Conservation (phyloP, 1,284 basidiomycete genomes). For the Melampsora larici-populina region DNA sequence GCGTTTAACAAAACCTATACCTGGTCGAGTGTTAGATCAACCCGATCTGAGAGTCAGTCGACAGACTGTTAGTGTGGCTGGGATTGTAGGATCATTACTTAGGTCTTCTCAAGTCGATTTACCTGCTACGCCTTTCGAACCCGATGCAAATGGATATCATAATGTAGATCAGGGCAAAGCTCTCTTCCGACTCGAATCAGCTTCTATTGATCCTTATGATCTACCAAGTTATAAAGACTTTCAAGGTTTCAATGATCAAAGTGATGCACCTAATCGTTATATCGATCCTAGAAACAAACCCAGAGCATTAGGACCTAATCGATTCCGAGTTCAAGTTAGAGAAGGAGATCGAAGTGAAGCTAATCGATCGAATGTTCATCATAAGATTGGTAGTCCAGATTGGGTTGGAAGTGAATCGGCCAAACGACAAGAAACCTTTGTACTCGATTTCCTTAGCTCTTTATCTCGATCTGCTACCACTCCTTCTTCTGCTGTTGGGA, state of each 20-base stretch:
- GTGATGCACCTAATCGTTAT: conserved; percentile 32
- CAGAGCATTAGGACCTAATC: conserved; percentile 16
- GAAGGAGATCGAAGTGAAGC: conserved; percentile 16
- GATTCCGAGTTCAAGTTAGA: conserved; percentile 27
- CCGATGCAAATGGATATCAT: conserved; percentile 40
- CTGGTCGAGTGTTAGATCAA: conserved; percentile 41
- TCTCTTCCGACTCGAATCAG: conserved; percentile 36
- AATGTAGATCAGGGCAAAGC: conserved; percentile 43
- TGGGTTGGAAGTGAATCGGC: conserved; percentile 39
- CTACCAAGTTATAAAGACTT: conserved; percentile 23
- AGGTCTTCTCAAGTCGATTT: conserved; percentile 38
- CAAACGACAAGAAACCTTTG: conserved; percentile 32
- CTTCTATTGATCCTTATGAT: conserved; percentile 38
- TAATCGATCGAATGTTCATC: conserved; percentile 1
- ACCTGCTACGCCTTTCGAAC: conserved; percentile 38
- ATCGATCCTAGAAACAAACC: conserved; percentile 27
- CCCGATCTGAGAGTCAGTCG: conserved; percentile 31
- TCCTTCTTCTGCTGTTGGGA: not conserved
- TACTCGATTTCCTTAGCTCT: conserved; percentile 43
- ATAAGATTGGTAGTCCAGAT: conserved; percentile 20
- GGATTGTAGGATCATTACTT: conserved; percentile 30
- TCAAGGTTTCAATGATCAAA: conserved; percentile 36
- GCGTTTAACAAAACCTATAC: conserved; percentile 27
- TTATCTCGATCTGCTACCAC: conserved; percentile 14
- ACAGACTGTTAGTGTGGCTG: conserved; percentile 38